Evolutionary conservation across 345 rosid genomes (phyloP).

Genomic region (Populus nigra): DNA sequence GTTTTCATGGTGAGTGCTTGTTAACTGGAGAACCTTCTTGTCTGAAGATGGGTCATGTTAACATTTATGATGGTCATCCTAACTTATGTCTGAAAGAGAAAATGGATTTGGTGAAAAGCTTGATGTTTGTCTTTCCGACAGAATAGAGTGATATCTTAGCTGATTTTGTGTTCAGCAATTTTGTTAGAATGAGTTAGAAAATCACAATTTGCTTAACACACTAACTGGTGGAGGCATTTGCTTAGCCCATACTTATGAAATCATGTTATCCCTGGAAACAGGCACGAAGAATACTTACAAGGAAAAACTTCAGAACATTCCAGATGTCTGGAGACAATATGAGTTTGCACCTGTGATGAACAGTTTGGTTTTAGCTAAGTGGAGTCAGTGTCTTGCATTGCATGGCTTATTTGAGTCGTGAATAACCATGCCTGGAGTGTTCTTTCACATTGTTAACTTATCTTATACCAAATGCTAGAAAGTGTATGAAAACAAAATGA

Average conservation of each 20-base stretch:
- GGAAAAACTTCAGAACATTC: background rate
- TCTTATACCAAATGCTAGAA: background rate
- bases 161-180: too few species aligned
- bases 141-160: background rate
- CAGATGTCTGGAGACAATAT: background rate
- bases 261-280: background rate
- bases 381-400: background rate
- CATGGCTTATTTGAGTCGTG: background rate
- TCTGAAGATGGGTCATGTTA: too few species aligned
- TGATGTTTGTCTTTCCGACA: background rate
- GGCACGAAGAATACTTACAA: background rate
- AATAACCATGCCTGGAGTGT: background rate
- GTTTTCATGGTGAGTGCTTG: background rate
- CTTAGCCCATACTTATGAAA: background rate
- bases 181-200: too few species aligned
- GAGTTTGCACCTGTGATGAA: background rate
- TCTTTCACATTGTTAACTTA: background rate
- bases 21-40: background rate
- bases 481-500: too few species aligned
- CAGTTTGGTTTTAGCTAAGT: background rate
- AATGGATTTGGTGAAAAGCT: background rate
- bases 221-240: background rate
- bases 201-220: too few species aligned
- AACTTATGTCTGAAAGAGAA: conserved; percentile 5
- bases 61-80: background rate